Evolutionary conservation across 352 stramenopile species (phyloP).

Genomic region (Globisporangium megalacanthum): DNA sequence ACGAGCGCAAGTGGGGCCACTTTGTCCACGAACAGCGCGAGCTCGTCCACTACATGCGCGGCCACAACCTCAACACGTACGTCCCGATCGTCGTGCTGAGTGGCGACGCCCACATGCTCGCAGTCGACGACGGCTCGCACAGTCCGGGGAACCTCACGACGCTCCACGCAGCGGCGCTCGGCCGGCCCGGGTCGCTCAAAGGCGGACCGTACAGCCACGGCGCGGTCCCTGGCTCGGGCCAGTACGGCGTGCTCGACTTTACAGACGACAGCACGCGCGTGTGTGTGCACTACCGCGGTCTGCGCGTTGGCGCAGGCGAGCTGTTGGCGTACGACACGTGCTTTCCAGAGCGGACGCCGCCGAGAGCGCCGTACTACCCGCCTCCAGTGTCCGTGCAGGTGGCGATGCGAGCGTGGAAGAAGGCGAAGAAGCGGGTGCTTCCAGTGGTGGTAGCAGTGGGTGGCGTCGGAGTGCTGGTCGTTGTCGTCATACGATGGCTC

Average conservation of each 20-base stretch:
- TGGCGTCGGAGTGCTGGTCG: conserved; percentile 1
- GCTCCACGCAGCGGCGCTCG: conserved; percentile 79
- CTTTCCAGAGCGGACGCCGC: conserved; percentile 53
- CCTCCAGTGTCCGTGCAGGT: conserved; percentile 51
- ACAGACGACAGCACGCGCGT: conserved; percentile 59
- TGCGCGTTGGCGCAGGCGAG: conserved; percentile 46
- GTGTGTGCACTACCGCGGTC: conserved; percentile 66
- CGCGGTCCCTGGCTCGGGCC: conserved; percentile 63
- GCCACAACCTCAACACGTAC: conserved; percentile 53
- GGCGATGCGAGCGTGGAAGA: conserved; percentile 54
- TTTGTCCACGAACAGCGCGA: conserved; percentile 78
- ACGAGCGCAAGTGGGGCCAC: conserved; percentile 84
- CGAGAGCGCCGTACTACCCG: conserved; percentile 50
- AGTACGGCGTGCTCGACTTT: conserved; percentile 82
- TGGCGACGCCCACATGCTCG: conserved; percentile 88
- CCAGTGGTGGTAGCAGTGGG: neutral
- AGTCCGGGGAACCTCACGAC: conserved; percentile 69
- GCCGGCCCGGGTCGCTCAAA: conserved; percentile 77
- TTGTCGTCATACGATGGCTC: neutral
- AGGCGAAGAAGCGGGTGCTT: conserved; percentile 22
- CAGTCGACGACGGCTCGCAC: conserved; percentile 74
- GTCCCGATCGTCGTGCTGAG: conserved; percentile 79
- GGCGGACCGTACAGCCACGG: conserved; percentile 86
- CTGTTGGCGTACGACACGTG: conserved; percentile 78
- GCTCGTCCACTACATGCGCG: conserved; percentile 69